A percentile compares a stretch with the other conserved stretches of the same genome.
Conservation (phyloP, 225 moss, liverwort and hornwort species). For the Climacium dendroides region DNA sequence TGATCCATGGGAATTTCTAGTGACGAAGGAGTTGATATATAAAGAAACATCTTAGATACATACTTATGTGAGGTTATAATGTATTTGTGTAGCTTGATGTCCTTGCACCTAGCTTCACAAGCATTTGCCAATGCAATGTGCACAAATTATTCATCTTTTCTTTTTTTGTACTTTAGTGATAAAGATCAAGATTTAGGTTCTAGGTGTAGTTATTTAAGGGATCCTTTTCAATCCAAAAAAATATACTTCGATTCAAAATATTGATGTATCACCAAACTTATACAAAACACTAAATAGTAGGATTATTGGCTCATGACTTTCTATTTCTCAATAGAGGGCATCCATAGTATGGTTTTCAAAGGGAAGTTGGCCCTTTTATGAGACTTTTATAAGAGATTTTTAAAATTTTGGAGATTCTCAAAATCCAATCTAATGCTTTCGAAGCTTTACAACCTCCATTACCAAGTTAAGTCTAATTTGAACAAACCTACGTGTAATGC, state of each 20-base stretch:
- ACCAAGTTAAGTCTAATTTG: background rate
- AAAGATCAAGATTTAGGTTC: background rate
- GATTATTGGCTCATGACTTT: no score
- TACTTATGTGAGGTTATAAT: background rate
- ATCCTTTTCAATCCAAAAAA: background rate
- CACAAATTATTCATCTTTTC: no score
- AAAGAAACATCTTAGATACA: no score
- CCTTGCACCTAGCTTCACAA: background rate
- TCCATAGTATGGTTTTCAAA: background rate
- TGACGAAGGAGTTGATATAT: no score
- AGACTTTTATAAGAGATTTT: background rate
- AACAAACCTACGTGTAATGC: background rate
- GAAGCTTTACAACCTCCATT: no score
- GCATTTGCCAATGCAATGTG: background rate
- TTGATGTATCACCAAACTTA: background rate
- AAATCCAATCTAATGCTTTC: fast-evolving
- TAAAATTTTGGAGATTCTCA: background rate
- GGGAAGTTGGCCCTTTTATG: fast-evolving
- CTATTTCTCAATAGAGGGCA: fast-evolving
- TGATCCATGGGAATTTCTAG: background rate
- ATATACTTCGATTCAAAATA: background rate
- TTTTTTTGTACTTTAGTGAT: background rate
- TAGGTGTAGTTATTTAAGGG: background rate
- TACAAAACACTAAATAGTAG: no score
- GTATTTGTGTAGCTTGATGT: background rate